phyloP scores from a whole-genome alignment of 1,284 basidiomycete genomes.

The Vanrija sp. region DNA sequence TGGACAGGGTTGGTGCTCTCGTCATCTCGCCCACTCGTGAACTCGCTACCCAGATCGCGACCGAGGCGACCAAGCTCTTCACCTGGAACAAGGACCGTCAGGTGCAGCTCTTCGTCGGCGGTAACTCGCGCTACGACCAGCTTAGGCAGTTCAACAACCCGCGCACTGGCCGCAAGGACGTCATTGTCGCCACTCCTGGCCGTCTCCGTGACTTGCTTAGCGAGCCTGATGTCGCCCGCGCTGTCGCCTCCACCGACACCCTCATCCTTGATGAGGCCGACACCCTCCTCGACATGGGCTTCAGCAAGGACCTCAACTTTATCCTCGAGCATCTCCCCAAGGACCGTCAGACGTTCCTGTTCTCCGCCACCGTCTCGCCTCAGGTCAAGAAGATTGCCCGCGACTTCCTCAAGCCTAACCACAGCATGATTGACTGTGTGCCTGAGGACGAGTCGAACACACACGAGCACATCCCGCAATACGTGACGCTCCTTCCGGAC shows the following conservation, averaged over 20 bases:
- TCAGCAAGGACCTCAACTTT: conserved; percentile 79
- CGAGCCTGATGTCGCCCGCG: conserved; percentile 58
- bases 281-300: conserved; percentile 93
- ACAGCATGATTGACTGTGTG: conserved; percentile 60
- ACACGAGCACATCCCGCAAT: conserved; percentile 76
- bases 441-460: conserved; percentile 61
- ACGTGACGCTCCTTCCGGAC: conserved; percentile 67
- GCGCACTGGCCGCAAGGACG: conserved; percentile 65
- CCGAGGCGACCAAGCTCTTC: conserved; percentile 70
- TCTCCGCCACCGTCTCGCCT: conserved; percentile 73
- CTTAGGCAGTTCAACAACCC: conserved; percentile 64
- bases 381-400: conserved; percentile 53
- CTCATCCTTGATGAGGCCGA: conserved; percentile 94
- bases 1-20: conserved; percentile 64
- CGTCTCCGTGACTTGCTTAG: conserved; percentile 76
- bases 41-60: conserved; percentile 88
- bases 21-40: conserved; percentile 93
- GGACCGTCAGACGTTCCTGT: conserved; percentile 84
- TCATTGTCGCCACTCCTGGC: conserved; percentile 91
- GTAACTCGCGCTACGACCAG: conserved; percentile 55
- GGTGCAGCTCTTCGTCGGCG: conserved; percentile 78
- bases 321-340: conserved; percentile 69
- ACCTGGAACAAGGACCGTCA: conserved; percentile 63
- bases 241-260: conserved; percentile 58
- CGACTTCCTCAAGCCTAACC: conserved; percentile 59